Evolutionary conservation across 2,329 filamentous ascomycete genomes (phyloP).

Genomic region (Aspergillus clavatus): DNA sequence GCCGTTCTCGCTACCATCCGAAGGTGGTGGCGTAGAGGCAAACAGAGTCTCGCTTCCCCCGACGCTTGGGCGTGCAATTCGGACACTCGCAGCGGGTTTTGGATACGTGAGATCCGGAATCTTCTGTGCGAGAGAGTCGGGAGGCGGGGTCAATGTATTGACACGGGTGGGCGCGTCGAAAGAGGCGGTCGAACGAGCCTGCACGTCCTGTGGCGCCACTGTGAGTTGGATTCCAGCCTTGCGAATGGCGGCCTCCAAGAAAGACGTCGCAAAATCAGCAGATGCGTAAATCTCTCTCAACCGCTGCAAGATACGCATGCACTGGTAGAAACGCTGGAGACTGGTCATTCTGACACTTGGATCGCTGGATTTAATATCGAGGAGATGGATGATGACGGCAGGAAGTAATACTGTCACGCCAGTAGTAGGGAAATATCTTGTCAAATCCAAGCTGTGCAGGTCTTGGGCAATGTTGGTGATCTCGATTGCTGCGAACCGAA

Average conservation of each 20-base stretch:
- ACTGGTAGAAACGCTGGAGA: constrained; percentile 77
- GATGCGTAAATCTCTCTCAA: constrained; percentile 86
- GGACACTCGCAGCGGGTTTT: constrained; percentile 19
- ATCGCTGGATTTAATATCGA: constrained; percentile 83
- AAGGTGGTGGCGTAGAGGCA: constrained; percentile 40
- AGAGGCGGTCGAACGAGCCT: constrained; percentile 12
- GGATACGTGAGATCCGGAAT: constrained; percentile 37
- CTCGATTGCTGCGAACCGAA: constrained; percentile 75
- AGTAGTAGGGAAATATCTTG: constrained; percentile 77
- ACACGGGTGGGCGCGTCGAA: constrained; percentile 21
- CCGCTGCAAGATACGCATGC: constrained; percentile 85
- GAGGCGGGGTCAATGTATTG: constrained; percentile 38
- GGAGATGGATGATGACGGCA: constrained; percentile 87
- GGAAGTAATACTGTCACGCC: constrained; percentile 87
- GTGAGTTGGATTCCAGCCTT: constrained; percentile 76
- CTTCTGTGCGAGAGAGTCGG: constrained; percentile 38
- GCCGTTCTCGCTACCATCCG: constrained; percentile 41
- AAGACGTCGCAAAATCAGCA: constrained; percentile 92
- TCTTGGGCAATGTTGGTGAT: constrained; percentile 81
- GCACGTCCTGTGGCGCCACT: constrained; percentile 37
- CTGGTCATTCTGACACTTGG: constrained; percentile 67
- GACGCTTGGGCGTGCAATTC: constrained; percentile 14
- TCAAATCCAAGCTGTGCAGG: constrained; percentile 66
- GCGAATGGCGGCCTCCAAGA: constrained; percentile 84
- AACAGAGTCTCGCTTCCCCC: constrained; percentile 26